Percentiles rank a stretch among this genome's conserved stretches.
Conservation (phyloP, 2,329 filamentous ascomycete species). For the Alternaria dauci region DNA sequence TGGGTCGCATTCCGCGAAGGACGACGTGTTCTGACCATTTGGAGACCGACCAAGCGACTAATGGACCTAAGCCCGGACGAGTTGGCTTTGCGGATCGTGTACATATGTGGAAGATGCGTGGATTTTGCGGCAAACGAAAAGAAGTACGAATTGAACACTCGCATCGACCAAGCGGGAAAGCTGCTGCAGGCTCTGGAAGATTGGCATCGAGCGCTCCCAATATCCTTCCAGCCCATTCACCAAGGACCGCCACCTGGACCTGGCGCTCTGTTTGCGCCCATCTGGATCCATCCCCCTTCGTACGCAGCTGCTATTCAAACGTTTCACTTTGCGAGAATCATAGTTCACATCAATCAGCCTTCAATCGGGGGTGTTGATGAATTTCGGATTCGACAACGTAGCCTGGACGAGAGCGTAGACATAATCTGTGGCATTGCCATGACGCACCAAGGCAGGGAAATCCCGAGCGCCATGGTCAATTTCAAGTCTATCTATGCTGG, state of each 20-base stretch:
- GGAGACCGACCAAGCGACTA: slow-evolving; percentile 62
- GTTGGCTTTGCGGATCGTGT: slow-evolving; percentile 62
- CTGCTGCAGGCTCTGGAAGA: slow-evolving; percentile 61
- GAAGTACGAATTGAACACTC: slow-evolving; percentile 53
- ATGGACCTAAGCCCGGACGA: slow-evolving; percentile 62
- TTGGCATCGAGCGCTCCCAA: slow-evolving; percentile 58
- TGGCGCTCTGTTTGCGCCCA: slow-evolving; percentile 27
- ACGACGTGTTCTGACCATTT: slow-evolving; percentile 65
- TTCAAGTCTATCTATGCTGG: slow-evolving; percentile 43
- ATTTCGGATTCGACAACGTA: slow-evolving; percentile 56
- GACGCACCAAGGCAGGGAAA: slow-evolving; percentile 44
- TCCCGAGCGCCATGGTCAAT: slow-evolving; percentile 40
- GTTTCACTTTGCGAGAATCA: slow-evolving; percentile 62
- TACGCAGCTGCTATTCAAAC: slow-evolving; percentile 60
- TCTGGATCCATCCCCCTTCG: slow-evolving; percentile 44
- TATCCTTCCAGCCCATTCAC: slow-evolving; percentile 56
- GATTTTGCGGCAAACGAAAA: slow-evolving; percentile 66
- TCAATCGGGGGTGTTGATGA: slow-evolving; percentile 60
- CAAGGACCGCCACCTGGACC: slow-evolving; percentile 20
- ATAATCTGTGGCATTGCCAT: slow-evolving; percentile 61
- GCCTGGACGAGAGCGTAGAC: slow-evolving; percentile 58
- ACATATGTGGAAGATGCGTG: slow-evolving; percentile 64
- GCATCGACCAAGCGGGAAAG: slow-evolving; percentile 58
- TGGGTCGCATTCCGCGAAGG: slow-evolving; percentile 70
- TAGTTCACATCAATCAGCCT: slow-evolving; percentile 63